Evolutionary conservation across 352 stramenopile genomes (phyloP).

Genomic region (Globisporangium solare): DNA sequence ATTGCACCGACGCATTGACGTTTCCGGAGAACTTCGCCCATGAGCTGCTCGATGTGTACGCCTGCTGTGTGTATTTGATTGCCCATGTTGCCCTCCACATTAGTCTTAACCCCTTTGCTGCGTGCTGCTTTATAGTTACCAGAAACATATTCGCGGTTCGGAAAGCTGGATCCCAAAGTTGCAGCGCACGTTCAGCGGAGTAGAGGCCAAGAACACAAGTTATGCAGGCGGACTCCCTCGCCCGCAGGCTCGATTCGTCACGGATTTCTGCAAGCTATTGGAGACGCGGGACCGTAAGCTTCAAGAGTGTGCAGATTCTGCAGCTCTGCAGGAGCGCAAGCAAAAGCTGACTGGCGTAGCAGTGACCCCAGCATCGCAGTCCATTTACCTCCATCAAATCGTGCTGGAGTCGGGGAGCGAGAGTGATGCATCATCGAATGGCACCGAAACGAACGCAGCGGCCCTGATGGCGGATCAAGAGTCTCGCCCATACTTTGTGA

Average conservation of each 20-base stretch:
- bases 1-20: conserved; percentile 56
- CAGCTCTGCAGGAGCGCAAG: conserved; percentile 56
- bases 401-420: conserved; percentile 37
- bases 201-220: conserved; percentile 60
- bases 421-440: conserved; percentile 8
- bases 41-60: conserved; percentile 69
- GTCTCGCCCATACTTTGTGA: conserved; percentile 82
- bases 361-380: conserved; percentile 57
- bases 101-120: neutral
- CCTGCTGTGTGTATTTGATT: neutral
- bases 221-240: conserved; percentile 67
- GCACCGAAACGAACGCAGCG: conserved; percentile 1
- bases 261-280: conserved; percentile 71
- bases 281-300: conserved; percentile 72
- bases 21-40: conserved; percentile 70
- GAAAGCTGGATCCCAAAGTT: conserved; percentile 76
- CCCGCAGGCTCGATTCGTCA: conserved; percentile 73
- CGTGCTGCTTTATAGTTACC: conserved; percentile 17
- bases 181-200: conserved; percentile 68
- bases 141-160: conserved; percentile 68
- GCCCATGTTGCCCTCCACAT: no score
- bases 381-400: conserved; percentile 81
- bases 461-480: conserved; percentile 11
- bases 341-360: conserved; percentile 77
- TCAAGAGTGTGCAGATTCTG: conserved; percentile 32